Evolutionary conservation across 2,329 filamentous ascomycete species (phyloP).

Genomic region (Botrytis tulipae): DNA sequence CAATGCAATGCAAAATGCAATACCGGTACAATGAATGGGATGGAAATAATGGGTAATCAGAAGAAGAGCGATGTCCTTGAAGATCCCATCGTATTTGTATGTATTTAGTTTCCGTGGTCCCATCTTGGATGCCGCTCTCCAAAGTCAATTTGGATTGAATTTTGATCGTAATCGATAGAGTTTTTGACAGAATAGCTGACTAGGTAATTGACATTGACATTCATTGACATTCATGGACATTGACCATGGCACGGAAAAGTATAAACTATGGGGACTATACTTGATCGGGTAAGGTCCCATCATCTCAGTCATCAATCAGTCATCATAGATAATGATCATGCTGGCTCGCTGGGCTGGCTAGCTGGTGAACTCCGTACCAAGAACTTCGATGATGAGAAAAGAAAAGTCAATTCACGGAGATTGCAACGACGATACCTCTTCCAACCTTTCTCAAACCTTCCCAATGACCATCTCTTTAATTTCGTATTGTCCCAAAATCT

Average conservation of each 20-base stretch:
- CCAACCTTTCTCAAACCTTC: neutral
- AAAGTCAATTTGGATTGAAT: neutral
- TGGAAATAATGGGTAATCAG: neutral
- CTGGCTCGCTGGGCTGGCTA: too few relatives aligned
- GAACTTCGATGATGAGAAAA: neutral
- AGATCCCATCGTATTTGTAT: neutral
- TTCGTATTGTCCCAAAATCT: neutral
- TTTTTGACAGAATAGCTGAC: neutral
- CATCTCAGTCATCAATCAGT: neutral
- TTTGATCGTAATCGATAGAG: neutral
- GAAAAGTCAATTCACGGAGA: constrained; percentile 6
- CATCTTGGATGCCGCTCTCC: neutral
- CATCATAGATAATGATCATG: neutral
- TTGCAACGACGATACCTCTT: neutral
- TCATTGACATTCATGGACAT: neutral
- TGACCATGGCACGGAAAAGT: neutral
- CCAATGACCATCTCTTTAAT: neutral
- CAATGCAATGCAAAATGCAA: neutral
- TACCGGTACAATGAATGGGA: neutral
- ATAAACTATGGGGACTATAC: neutral
- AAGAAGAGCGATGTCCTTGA: neutral
- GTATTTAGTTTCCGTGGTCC: neutral
- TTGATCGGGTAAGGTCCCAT: neutral
- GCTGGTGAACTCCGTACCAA: neutral
- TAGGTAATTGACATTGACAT: neutral